A percentile compares a stretch with the other conserved stretches of the same genome.
Evolutionary conservation across 352 stramenopile genomes (phyloP).

Genomic region (Globisporangium rhizosaccharum): DNA sequence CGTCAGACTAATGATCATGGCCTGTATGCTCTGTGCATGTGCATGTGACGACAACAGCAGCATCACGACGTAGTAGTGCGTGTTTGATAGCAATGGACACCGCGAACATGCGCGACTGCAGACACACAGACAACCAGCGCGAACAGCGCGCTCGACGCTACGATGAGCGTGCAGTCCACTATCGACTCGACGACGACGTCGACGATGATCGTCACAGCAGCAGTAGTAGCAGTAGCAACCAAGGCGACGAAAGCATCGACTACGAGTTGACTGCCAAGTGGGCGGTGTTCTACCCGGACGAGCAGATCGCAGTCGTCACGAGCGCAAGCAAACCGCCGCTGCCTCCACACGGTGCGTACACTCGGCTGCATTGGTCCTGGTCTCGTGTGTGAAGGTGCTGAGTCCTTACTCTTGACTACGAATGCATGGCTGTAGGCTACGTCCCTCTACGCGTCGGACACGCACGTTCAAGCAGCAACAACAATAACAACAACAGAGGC

Average conservation of each 20-base stretch:
- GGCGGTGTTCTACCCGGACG: constrained; percentile 47
- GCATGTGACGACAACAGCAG: too few species aligned
- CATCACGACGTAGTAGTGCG: too few species aligned
- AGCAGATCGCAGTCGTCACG: constrained; percentile 53
- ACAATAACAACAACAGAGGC: constrained; percentile 9
- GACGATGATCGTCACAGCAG: neutral
- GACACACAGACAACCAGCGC: neutral
- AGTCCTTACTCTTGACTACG: neutral
- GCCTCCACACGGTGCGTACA: constrained; percentile 39
- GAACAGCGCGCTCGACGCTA: too few species aligned
- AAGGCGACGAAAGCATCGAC: constrained; percentile 6
- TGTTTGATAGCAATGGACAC: neutral
- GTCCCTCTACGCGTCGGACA: constrained; percentile 54
- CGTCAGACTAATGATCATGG: too few species aligned
- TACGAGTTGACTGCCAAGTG: constrained; percentile 34
- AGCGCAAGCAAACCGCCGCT: constrained; percentile 41
- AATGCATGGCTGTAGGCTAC: constrained; percentile 30
- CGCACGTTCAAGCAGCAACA: constrained; percentile 12
- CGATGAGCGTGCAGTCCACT: too few species aligned
- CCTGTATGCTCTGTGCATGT: too few species aligned
- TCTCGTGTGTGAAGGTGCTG: neutral
- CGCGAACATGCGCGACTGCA: neutral
- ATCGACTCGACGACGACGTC: neutral
- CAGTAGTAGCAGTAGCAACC: constrained; percentile 2
- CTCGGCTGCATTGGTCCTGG: neutral